Evolutionary conservation across 805 yeast species (phyloP), one percentile per base, ranked within the genome.

Genomic region (Suhomyces canberraensis): DNA sequence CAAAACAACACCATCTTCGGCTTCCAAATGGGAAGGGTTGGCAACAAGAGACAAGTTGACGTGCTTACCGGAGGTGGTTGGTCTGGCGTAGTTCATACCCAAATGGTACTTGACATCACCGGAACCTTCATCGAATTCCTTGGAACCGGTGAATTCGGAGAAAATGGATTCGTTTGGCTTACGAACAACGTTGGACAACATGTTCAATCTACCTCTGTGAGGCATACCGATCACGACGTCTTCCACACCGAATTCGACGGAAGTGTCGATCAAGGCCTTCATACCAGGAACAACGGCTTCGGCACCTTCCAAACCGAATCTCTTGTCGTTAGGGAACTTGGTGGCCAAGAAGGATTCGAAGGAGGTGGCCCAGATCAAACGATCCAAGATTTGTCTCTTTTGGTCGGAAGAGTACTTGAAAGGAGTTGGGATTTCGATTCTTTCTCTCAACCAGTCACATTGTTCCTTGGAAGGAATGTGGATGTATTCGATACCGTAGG

Each of bases 211-310:
- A 70, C 99, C 99, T 78, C 99, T 86, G 70, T 93, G 99, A 36
- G 99, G 97, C 98, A 93, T 93, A 73, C 99, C 99, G 54, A 93
- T 84, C 55, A 91, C 95, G 44, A 93, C 81, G 62, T 91, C 98
- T 68, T 90, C 96, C 36, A 91, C 83, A 53, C 99, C 99, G 44
- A 73, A 69, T 49, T 85, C 95, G 34, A 90, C 98, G 30, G 96
- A 77, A 49, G 89, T 81, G 67, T 93, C 99, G 60, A 93, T 89
- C 60, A 93, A 65, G 33, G 96, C 84, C 73, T 93, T 93, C 75
- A 93, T 82, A 72, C 98, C 98, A 31, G 98, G 98, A 34, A 93
- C 86, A 54, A 86, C 84, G 33, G 95, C 75, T 71, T 93, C 99
- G 47, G 95, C 95, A 73, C 99, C 99, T 74, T 93, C 99, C 42